Evolutionary conservation across 805 yeast species (phyloP), one percentile per base, ranked within the genome.

Genomic region (Hanseniaspora clermontiae): DNA sequence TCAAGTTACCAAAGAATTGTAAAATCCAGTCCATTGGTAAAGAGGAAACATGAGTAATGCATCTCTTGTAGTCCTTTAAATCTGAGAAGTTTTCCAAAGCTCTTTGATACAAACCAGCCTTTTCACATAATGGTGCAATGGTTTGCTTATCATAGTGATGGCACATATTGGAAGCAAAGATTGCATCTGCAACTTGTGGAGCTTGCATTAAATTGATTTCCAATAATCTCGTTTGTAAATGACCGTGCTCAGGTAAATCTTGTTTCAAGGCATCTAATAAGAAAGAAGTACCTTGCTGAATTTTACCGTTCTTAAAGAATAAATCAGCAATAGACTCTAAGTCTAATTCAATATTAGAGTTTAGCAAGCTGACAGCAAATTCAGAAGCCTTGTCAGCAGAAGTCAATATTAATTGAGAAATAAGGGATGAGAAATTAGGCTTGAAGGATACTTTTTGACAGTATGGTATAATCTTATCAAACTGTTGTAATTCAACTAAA

Each of bases 181-280:
- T 93, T 20, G 99, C 99, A 72, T 93, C 98, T 45, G 98, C 99
- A 57, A 93, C 99, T 77, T 93, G 98, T 52, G 99, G 99, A 17
- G 98, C 98, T 69, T 90, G 95, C 67, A 87, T 70, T 68, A 93
- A 76, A 70, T 93, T 93, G 62, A 87, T 88, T 72, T 93, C 98
- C 62, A 93, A 79, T 52, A 93, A 80, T 66, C 95, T 82, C 9
- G 98, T 93, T 76, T 93, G 98, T 66, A 93, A 76, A 66, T 89
- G 95, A 17, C 96, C 97, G 67, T 93, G 96, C 60, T 90, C 84
- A 43, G 97, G 97, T 40, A 83, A 77, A 72, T 93, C 96, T 60
- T 83, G 86, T 74, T 93, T 93, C 68, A 93, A 78, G 10, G 97
- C 97, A 70, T 93, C 98, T 63, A 93, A 77, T 65, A 93, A 74